Evolutionary conservation across 495 filamentous ascomycete species (phyloP).

Genomic region (Neurospora sp.): DNA sequence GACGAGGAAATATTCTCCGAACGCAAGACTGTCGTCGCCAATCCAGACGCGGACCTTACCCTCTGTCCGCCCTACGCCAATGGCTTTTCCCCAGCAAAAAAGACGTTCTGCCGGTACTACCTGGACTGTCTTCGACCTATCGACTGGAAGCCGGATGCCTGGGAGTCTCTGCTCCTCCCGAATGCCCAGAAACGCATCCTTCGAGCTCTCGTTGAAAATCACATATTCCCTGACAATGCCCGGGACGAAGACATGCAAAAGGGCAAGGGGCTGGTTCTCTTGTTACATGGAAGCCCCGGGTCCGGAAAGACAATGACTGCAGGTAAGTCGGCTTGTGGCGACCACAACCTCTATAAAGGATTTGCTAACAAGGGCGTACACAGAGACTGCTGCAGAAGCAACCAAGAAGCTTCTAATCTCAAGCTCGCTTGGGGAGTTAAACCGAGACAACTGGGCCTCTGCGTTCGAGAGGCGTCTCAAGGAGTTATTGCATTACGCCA

Average conservation of each 20-base stretch:
- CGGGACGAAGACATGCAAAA: constrained; percentile 71
- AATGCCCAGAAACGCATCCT: constrained; percentile 76
- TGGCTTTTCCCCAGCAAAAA: constrained; percentile 73
- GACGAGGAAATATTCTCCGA: constrained; percentile 20
- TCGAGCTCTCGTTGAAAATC: constrained; percentile 68
- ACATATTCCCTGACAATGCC: constrained; percentile 27
- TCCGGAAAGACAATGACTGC: constrained; percentile 45
- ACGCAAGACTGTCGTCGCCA: constrained; percentile 18
- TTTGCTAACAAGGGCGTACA: not conserved
- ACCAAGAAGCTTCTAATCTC: constrained; percentile 2
- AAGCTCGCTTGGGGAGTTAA: not conserved
- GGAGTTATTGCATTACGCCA: constrained; percentile 72
- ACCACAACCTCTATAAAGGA: too few relatives aligned
- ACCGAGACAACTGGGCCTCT: constrained; percentile 14
- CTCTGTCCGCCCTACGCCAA: constrained; percentile 51
- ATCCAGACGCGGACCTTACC: constrained; percentile 15
- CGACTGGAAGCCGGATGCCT: constrained; percentile 67
- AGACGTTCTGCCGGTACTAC: constrained; percentile 74
- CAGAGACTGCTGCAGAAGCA: not conserved
- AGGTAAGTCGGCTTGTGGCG: not conserved
- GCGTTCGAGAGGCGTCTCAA: constrained; percentile 63
- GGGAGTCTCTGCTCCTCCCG: constrained; percentile 64
- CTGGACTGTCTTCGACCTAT: constrained; percentile 48
- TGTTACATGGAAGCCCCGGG: constrained; percentile 39
- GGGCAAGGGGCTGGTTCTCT: constrained; percentile 40